These are phyloP conservation scores for Brassica cretica DNA, from an alignment of 345 rosid species.

Conservation along the genomic window DNA sequence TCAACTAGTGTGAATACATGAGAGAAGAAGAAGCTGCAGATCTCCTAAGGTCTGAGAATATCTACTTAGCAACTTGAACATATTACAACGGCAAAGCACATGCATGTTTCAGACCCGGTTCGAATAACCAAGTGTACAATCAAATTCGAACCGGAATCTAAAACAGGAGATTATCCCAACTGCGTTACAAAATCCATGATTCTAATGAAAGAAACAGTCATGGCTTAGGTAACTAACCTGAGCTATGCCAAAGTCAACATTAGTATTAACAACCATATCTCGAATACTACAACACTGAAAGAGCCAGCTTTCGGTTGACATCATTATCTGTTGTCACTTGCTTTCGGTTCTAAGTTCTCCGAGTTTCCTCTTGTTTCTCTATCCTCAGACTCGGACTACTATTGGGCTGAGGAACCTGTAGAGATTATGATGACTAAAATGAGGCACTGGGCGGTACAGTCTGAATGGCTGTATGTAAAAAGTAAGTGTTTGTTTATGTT, in stretches of 20 bases:
- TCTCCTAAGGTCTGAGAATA: too few species aligned
- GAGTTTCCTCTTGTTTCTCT: slow-evolving; percentile 48
- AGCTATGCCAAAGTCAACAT: too few species aligned
- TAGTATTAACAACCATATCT: slow-evolving; percentile 1
- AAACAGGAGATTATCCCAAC: slow-evolving; percentile 11
- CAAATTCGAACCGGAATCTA: slow-evolving; percentile 7
- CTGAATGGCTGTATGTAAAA: slow-evolving; percentile 1
- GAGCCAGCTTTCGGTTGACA: slow-evolving; percentile 20
- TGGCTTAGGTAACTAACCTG: slow-evolving; percentile 18
- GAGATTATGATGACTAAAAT: slow-evolving; percentile 12
- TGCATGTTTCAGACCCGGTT: not conserved
- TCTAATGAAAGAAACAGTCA: slow-evolving; percentile 29
- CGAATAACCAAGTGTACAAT: slow-evolving; percentile 8
- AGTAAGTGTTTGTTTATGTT: slow-evolving; percentile 25
- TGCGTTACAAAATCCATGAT: slow-evolving; percentile 29
- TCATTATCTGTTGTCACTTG: slow-evolving; percentile 29
- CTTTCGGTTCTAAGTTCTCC: slow-evolving; percentile 28
- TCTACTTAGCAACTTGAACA: slow-evolving; percentile 2
- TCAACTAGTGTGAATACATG: too few species aligned
- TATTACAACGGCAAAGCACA: slow-evolving; percentile 22
- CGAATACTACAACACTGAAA: slow-evolving; percentile 14
- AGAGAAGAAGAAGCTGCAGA: too few species aligned
- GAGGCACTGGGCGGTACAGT: not conserved
- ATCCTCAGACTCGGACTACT: slow-evolving; percentile 43
- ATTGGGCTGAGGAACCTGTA: slow-evolving; percentile 57